A percentile compares a stretch with the other conserved stretches of the same genome.
These are phyloP conservation scores for Paxillus involutus DNA, from an alignment of 768 basidiomycete species.

Conservation along the genomic window DNA sequence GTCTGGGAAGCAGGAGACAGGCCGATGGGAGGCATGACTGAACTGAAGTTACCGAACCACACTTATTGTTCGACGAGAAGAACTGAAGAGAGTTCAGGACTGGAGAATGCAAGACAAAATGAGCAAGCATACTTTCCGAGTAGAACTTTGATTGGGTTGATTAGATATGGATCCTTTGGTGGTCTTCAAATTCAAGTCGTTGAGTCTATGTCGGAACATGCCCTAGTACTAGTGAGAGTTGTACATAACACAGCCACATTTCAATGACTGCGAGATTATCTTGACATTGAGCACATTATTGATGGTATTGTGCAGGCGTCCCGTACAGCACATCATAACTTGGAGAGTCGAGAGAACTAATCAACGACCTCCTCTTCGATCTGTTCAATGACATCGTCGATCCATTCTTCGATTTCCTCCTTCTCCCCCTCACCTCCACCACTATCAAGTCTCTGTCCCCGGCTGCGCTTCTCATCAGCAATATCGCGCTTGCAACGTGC, in stretches of 20 bases:
- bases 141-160: slow-evolving; percentile 1
- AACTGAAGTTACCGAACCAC: not conserved
- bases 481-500: slow-evolving; percentile 64
- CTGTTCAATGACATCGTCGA: slow-evolving; percentile 93
- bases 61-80: slow-evolving; percentile 8
- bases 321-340: not conserved
- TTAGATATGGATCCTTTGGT: slow-evolving; percentile 15
- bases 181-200: too few relatives aligned
- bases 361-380: slow-evolving; percentile 78
- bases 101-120: too few relatives aligned
- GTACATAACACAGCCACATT: slow-evolving; percentile 24
- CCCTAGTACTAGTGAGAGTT: too few relatives aligned
- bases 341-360: slow-evolving; percentile 13
- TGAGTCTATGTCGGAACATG: too few relatives aligned
- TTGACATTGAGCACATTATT: not conserved
- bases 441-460: slow-evolving; percentile 31
- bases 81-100: too few relatives aligned
- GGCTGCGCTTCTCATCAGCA: slow-evolving; percentile 51
- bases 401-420: slow-evolving; percentile 92
- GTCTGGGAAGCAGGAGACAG: slow-evolving; percentile 28
- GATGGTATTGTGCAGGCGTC: too few relatives aligned
- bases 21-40: slow-evolving; percentile 28
- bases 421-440: slow-evolving; percentile 57
- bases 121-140: not conserved
- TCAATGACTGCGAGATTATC: not conserved